Evolutionary conservation across 208 protist species (phyloP).

Genomic region (Leishmania tarentolae): DNA sequence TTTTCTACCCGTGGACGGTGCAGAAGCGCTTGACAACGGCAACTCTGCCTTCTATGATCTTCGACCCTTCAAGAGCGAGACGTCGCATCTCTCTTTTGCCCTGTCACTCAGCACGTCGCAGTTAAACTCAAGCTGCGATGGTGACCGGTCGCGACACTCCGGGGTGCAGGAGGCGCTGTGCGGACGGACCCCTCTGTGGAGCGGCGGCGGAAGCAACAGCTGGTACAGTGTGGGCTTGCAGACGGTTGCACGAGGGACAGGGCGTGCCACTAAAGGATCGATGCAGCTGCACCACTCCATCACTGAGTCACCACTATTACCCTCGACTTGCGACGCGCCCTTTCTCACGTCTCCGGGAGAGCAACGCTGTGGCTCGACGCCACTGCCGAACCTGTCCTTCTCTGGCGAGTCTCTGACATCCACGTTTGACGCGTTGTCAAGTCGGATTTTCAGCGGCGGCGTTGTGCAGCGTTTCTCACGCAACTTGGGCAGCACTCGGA

Average conservation of each 20-base stretch:
- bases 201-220: constrained; percentile 1
- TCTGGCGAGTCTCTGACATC: neutral
- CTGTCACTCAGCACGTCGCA: constrained; percentile 2
- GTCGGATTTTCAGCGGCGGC: neutral
- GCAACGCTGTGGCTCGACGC: neutral
- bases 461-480: neutral
- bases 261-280: neutral
- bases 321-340: neutral
- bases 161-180: constrained; percentile 1
- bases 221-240: constrained; percentile 15
- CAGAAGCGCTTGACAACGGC: neutral
- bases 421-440: neutral
- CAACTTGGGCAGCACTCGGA: constrained; percentile 5
- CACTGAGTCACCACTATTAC: neutral
- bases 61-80: neutral
- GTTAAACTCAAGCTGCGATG: neutral
- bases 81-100: constrained; percentile 4
- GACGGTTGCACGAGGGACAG: constrained; percentile 6
- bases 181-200: constrained; percentile 2
- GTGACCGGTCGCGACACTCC: neutral
- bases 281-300: neutral
- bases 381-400: constrained; percentile 9
- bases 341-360: neutral
- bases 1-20: neutral
- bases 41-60: constrained; percentile 10